A percentile compares a stretch with the other conserved stretches of the same genome.
Conservation (phyloP, 2,329 filamentous ascomycete species). For the Calonectria multiphialidica region DNA sequence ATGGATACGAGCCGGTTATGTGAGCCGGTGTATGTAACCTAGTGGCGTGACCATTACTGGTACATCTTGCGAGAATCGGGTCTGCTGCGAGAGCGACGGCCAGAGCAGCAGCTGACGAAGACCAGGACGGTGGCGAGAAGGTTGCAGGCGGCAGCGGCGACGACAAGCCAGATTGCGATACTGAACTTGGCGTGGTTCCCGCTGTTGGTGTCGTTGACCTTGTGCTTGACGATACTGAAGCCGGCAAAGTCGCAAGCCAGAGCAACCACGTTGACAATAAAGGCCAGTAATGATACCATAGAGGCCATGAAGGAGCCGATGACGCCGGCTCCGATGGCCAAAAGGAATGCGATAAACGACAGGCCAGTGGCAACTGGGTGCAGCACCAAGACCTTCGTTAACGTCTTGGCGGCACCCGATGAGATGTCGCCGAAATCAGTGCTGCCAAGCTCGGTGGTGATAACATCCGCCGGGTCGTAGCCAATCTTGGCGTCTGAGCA, state of each 20-base stretch:
- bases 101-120: conserved; percentile 72
- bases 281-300: conserved; percentile 61
- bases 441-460: conserved; percentile 50
- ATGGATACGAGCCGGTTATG: conserved; percentile 20
- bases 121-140: conserved; percentile 69
- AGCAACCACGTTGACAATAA: conserved; percentile 64
- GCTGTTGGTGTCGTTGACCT: conserved; percentile 62
- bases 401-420: conserved; percentile 57
- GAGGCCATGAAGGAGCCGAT: conserved; percentile 65
- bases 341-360: conserved; percentile 69
- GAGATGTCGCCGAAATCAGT: conserved; percentile 57
- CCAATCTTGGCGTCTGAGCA: conserved; percentile 65
- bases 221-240: conserved; percentile 65
- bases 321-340: conserved; percentile 64
- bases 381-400: conserved; percentile 72
- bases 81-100: conserved; percentile 54
- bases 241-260: conserved; percentile 68
- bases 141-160: conserved; percentile 66
- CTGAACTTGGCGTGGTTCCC: conserved; percentile 62
- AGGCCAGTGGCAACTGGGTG: conserved; percentile 71
- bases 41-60: conserved; percentile 27
- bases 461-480: conserved; percentile 65
- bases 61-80: conserved; percentile 45
- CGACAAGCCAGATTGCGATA: conserved; percentile 68
- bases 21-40: background rate